phyloP scores from a whole-genome alignment of 2,329 filamentous ascomycete genomes.

The Fusarium multiceps region DNA sequence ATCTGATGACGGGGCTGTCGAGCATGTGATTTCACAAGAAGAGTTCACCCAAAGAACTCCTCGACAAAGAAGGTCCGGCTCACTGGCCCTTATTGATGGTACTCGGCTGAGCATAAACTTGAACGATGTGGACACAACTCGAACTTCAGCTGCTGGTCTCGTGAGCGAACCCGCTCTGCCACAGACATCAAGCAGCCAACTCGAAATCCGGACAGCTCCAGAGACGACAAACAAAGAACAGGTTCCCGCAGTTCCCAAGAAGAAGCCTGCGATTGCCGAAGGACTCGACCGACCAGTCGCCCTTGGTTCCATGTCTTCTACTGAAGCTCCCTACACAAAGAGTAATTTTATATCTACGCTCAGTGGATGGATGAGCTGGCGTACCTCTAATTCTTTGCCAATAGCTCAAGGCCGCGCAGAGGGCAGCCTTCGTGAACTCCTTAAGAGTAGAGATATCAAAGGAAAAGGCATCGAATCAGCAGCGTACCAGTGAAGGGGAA shows the following conservation, averaged over 20 bases:
- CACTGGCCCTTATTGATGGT: slow-evolving; percentile 54
- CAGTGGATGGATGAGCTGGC: slow-evolving; percentile 61
- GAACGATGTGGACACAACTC: slow-evolving; percentile 47
- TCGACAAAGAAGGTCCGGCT: slow-evolving; percentile 47
- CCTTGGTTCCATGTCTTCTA: slow-evolving; percentile 46
- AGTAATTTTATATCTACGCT: slow-evolving; percentile 54
- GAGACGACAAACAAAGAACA: slow-evolving; percentile 44
- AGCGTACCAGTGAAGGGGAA: slow-evolving; percentile 8
- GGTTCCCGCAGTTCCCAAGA: slow-evolving; percentile 24
- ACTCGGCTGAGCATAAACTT: slow-evolving; percentile 49
- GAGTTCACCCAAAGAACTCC: slow-evolving; percentile 34
- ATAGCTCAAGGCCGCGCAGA: slow-evolving; percentile 62
- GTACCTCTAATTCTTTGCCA: slow-evolving; percentile 35
- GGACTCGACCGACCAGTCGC: slow-evolving; percentile 44
- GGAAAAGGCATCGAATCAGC: slow-evolving; percentile 49
- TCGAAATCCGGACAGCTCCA: slow-evolving; percentile 58
- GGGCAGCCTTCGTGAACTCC: slow-evolving; percentile 65
- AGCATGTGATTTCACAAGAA: slow-evolving; percentile 37
- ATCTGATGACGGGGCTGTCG: slow-evolving; percentile 46
- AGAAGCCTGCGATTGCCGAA: slow-evolving; percentile 32
- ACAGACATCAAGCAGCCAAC: slow-evolving; percentile 64
- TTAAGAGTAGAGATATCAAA: slow-evolving; percentile 55
- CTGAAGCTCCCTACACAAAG: slow-evolving; percentile 40
- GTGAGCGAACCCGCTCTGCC: slow-evolving; percentile 68
- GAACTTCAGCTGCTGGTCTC: slow-evolving; percentile 56